These are phyloP conservation scores for Fusarium hainanense DNA, from an alignment of 2,329 filamentous ascomycete species.

Conservation along the genomic window DNA sequence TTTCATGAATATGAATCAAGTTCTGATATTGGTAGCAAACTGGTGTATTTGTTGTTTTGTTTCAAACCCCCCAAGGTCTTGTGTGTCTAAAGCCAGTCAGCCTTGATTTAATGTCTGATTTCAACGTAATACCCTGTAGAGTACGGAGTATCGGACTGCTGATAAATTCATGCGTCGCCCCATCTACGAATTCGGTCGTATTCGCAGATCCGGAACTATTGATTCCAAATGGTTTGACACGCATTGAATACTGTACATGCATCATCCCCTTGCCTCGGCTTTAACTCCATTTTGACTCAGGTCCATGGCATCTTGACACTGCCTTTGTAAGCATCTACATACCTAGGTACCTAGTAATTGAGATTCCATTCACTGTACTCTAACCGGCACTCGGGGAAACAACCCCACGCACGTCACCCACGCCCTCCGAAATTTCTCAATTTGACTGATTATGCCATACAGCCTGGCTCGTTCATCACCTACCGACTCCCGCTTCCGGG, in stretches of 20 bases:
- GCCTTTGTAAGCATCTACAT: slow-evolving; percentile 35
- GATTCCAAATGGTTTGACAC: slow-evolving; percentile 33
- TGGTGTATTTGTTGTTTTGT: background rate
- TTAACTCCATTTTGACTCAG: background rate
- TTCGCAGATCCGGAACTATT: slow-evolving; percentile 22
- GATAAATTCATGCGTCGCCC: slow-evolving; percentile 29
- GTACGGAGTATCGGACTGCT: slow-evolving; percentile 5
- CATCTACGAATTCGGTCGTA: slow-evolving; percentile 21
- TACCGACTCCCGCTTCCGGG: slow-evolving; percentile 19
- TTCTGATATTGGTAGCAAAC: background rate
- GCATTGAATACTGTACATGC: background rate
- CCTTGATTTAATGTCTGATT: slow-evolving; percentile 2
- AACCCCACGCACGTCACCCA: slow-evolving; percentile 15
- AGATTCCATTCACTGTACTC: background rate
- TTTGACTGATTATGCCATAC: slow-evolving; percentile 41
- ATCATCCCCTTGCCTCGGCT: slow-evolving; percentile 2
- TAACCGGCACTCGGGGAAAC: slow-evolving; percentile 29
- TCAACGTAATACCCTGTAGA: slow-evolving; percentile 4
- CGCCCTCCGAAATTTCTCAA: slow-evolving; percentile 19
- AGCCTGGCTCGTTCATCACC: slow-evolving; percentile 37
- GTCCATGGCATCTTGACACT: background rate
- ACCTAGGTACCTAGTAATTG: background rate
- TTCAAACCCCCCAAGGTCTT: background rate
- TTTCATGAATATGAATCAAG: background rate
- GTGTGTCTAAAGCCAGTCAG: background rate